Evolutionary conservation across 176 grass and related monocot genomes (phyloP), one percentile per base, ranked within the genome.

Genomic region (Puccinellia tenuiflora): DNA sequence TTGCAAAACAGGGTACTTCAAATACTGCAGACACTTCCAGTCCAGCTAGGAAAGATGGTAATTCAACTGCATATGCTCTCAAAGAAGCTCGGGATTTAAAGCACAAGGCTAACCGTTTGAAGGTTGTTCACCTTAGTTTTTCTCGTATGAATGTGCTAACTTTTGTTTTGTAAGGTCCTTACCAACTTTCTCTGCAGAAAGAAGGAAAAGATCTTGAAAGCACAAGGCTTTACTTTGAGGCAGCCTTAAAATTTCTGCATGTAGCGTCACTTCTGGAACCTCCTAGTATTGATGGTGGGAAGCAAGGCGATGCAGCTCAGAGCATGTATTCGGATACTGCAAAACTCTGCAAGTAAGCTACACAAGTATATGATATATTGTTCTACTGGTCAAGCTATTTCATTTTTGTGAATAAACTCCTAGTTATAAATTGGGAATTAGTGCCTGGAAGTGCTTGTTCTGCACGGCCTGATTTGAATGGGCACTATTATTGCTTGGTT

Each of bases 341-440:
- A 80, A 98, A 93, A 92, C 87, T 98, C 51, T 98, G 96, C 96
- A 87, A 92, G 96, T 98, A 98, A 95, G 92, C 42, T 83, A 55
- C 68, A 69, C n/a, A 85, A 77, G 83, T 83, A 68, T 75, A 29
- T 83, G 20, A n/a, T 76, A 68, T 56, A 34, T 40, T 83, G 55
- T 74, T 87, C 55, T 35, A 69, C 46, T 61, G 78, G 66, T 46
- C 30, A 65, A 26, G 34, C 21, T 63, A 38, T 55, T 81, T 62
- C 20, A 69, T 77, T 86, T 62, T 21, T 76, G 45, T 43, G 24
- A 61, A 31, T 47, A 39, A 34, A 72, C 26, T 17, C 39, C 52
- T 34, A 17, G 16, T 59, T 65, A 20, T 88, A 73, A 79, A 34
- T 65, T 79, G 33, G 42, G 78, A 37, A 51, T 21, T 79, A 33